phyloP scores from a whole-genome alignment of 2,329 filamentous ascomycete species.

The Exophiala oligosperma region DNA sequence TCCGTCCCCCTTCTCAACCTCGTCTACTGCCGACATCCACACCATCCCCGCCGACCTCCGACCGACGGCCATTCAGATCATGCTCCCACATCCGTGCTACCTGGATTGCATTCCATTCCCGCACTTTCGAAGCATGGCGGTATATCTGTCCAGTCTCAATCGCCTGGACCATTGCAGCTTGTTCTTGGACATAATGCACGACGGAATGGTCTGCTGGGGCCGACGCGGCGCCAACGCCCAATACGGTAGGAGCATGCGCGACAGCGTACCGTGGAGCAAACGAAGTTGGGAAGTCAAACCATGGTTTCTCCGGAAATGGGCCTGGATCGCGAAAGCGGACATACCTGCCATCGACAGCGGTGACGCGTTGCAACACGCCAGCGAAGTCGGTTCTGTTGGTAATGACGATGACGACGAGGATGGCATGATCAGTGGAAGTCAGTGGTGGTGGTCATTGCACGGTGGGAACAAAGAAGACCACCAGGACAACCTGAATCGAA shows the following conservation, averaged over 20 bases:
- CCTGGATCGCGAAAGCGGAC: constrained; percentile 37
- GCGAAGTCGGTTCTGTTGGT: constrained; percentile 9
- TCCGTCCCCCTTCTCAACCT: constrained; percentile 20
- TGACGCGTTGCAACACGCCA: constrained; percentile 11
- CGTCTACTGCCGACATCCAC: constrained; percentile 13
- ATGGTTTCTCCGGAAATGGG: constrained; percentile 49
- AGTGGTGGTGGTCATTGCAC: constrained; percentile 20
- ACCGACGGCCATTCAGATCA: constrained; percentile 17
- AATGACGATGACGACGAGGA: constrained; percentile 25
- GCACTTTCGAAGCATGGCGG: constrained; percentile 22
- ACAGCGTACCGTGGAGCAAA: constrained; percentile 45
- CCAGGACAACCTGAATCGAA: too few species aligned
- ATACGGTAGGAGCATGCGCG: constrained; percentile 32
- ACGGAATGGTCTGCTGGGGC: constrained; percentile 43
- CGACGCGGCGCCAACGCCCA: constrained; percentile 23
- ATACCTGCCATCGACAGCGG: constrained; percentile 20
- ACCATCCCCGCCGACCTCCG: constrained; percentile 16
- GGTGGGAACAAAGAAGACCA: constrained; percentile 9
- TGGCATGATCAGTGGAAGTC: constrained; percentile 20
- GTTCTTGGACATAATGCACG: constrained; percentile 38
- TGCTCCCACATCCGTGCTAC: constrained; percentile 20
- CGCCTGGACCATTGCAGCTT: constrained; percentile 38
- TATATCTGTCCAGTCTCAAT: constrained; percentile 18
- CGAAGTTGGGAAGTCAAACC: constrained; percentile 47
- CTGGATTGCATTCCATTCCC: constrained; percentile 25